Conservation (phyloP, 2,329 filamentous ascomycete species). For the Neofusicoccum parvum region DNA sequence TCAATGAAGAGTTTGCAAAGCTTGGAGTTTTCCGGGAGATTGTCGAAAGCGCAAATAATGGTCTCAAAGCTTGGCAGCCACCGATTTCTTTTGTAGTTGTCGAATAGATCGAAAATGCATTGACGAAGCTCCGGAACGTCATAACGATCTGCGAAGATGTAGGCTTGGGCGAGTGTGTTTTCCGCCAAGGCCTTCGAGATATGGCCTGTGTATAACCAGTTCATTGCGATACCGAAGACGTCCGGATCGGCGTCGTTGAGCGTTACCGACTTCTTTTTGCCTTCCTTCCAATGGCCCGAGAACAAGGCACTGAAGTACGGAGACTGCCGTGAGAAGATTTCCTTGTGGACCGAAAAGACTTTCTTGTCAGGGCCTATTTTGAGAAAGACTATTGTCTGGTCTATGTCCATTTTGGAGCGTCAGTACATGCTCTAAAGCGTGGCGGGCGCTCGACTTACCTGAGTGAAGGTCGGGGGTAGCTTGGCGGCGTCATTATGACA, state of each 20-base stretch:
- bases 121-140: not conserved
- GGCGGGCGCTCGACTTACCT: too few species aligned
- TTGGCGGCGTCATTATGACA: not conserved
- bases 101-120: not conserved
- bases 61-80: too few species aligned
- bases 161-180: not conserved
- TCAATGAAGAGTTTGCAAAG: not conserved
- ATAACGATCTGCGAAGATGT: constrained; percentile 6
- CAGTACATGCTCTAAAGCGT: not conserved
- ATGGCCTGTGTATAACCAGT: not conserved
- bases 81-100: too few species aligned
- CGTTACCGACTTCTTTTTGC: not conserved
- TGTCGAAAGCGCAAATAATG: not conserved
- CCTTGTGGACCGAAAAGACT: not conserved
- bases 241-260: not conserved
- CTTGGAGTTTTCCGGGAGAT: not conserved
- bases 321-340: not conserved
- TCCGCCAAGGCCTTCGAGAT: not conserved
- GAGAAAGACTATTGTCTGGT: not conserved
- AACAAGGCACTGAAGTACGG: not conserved
- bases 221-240: not conserved
- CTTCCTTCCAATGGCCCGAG: not conserved
- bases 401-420: not conserved
- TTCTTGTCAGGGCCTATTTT: not conserved
- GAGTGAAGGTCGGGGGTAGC: not conserved